These are phyloP conservation scores for Penicillium coffeae DNA, from an alignment of 495 filamentous ascomycete genomes.

Conservation along the genomic window DNA sequence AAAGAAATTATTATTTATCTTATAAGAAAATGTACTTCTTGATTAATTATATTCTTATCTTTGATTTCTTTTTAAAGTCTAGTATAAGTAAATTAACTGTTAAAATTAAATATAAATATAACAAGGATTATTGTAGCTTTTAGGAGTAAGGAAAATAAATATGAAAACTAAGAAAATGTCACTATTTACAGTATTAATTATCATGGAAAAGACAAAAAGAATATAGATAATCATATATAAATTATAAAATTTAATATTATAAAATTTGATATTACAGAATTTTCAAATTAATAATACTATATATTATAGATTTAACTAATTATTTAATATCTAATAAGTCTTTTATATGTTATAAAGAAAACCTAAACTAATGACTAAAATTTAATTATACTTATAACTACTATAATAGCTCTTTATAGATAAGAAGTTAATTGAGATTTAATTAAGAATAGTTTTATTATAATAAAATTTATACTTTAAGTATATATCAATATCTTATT, in stretches of 20 bases:
- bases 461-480: too few species aligned
- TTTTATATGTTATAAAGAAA: background rate
- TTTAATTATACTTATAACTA: too few species aligned
- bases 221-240: background rate
- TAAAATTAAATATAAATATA: background rate
- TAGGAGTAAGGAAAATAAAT: background rate
- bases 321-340: too few species aligned
- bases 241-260: too few species aligned
- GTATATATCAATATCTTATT: too few species aligned
- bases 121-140: background rate
- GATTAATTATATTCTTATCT: background rate
- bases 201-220: slow-evolving; percentile 3
- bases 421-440: too few species aligned
- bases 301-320: background rate
- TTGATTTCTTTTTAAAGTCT: too few species aligned
- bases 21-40: background rate
- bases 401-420: too few species aligned
- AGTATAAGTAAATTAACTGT: background rate
- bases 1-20: too few species aligned
- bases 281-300: slow-evolving; percentile 5
- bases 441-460: too few species aligned
- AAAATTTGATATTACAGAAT: slow-evolving; percentile 1
- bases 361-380: too few species aligned
- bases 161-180: slow-evolving; percentile 1
- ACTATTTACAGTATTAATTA: background rate